phyloP scores from a whole-genome alignment of 2,329 filamentous ascomycete species.

The Ampelomyces quisqualis region DNA sequence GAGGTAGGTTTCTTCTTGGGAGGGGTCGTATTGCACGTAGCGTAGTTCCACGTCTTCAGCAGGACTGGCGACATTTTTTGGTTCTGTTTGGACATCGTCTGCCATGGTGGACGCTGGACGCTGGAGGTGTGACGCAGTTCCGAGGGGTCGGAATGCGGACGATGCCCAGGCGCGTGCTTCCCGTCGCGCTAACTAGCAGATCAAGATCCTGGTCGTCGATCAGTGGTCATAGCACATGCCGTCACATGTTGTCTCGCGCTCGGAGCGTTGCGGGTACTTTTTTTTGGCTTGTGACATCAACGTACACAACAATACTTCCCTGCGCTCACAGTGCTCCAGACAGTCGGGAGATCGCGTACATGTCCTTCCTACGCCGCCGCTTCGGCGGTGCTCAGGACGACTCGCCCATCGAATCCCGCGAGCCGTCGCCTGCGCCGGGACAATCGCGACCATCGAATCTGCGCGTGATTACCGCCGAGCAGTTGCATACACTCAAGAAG shows the following conservation, averaged over 20 bases:
- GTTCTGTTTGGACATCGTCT: conserved; percentile 5
- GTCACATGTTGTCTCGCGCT: background rate
- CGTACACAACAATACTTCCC: background rate
- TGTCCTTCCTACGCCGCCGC: conserved; percentile 44
- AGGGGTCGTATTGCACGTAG: conserved; percentile 61
- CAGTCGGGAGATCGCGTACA: no score
- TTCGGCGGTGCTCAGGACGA: conserved; percentile 32
- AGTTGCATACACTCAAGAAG: conserved; percentile 52
- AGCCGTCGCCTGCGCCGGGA: conserved; percentile 38
- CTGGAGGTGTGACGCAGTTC: conserved; percentile 3
- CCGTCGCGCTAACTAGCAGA: conserved; percentile 3
- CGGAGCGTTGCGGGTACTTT: background rate
- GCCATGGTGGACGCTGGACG: conserved; percentile 13
- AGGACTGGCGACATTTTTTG: no score
- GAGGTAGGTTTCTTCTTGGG: conserved; percentile 67
- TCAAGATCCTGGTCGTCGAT: background rate
- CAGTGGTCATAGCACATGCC: background rate
- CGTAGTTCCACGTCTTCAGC: conserved; percentile 44
- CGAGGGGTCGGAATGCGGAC: background rate
- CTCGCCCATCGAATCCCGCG: conserved; percentile 42
- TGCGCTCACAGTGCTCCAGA: no score
- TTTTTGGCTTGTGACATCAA: conserved; percentile 1
- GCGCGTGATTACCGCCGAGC: conserved; percentile 54
- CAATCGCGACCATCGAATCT: conserved; percentile 47
- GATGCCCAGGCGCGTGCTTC: background rate